These are phyloP conservation scores for Boletus reticuloceps DNA, from an alignment of 768 basidiomycete species.

Conservation along the genomic window DNA sequence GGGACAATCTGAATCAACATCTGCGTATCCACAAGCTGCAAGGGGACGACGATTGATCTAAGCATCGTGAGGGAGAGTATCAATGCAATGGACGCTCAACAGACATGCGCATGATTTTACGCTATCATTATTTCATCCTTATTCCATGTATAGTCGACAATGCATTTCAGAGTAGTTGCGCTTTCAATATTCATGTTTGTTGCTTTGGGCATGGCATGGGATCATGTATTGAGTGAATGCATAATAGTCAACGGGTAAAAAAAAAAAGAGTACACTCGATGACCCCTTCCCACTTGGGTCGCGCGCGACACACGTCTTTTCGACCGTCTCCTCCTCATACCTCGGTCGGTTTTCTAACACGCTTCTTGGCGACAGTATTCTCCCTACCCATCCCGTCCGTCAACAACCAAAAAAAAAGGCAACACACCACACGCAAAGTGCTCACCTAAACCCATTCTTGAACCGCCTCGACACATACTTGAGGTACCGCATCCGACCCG, in stretches of 20 bases:
- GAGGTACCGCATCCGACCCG: constrained; percentile 92
- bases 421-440: background rate
- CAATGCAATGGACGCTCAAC: background rate
- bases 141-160: constrained; percentile 15
- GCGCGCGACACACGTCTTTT: background rate
- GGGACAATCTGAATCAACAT: constrained; percentile 79
- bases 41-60: constrained; percentile 9
- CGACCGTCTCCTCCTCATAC: constrained; percentile 29
- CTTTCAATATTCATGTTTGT: background rate
- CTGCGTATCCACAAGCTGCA: constrained; percentile 52
- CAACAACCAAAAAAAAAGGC: background rate
- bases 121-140: constrained; percentile 18
- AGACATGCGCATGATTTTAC: background rate
- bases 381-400: constrained; percentile 49
- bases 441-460: constrained; percentile 96
- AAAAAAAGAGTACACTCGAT: constrained; percentile 15
- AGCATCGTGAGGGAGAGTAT: background rate
- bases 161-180: background rate
- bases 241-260: constrained; percentile 15
- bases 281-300: background rate
- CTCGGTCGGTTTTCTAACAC: constrained; percentile 54
- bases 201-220: constrained; percentile 6
- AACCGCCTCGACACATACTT: constrained; percentile 91
- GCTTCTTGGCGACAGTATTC: constrained; percentile 90
- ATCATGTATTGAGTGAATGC: constrained; percentile 21